These are phyloP conservation scores for Aspergillus sp. DNA, from an alignment of 2,329 filamentous ascomycete species.

Conservation along the genomic window DNA sequence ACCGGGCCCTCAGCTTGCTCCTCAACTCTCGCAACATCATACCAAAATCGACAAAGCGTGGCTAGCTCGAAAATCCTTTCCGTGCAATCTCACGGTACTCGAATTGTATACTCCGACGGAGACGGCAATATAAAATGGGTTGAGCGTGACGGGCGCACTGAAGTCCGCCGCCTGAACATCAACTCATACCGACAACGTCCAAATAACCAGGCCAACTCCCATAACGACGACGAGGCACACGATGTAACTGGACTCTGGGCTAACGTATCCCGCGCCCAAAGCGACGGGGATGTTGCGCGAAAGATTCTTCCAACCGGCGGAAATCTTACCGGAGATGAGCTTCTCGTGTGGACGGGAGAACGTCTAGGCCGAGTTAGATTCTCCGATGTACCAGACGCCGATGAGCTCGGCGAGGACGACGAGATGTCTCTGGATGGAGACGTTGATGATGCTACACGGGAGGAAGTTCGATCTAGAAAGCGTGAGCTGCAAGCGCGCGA, in stretches of 20 bases:
- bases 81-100: constrained; percentile 76
- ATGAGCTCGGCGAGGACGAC: constrained; percentile 39
- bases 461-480: constrained; percentile 31
- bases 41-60: constrained; percentile 81
- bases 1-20: constrained; percentile 25
- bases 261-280: constrained; percentile 54
- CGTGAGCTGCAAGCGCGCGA: constrained; percentile 37
- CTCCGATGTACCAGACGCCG: constrained; percentile 43
- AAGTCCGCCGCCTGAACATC: constrained; percentile 58
- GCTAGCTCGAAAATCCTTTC: constrained; percentile 78
- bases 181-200: constrained; percentile 41
- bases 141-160: constrained; percentile 71
- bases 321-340: constrained; percentile 57
- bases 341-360: constrained; percentile 87
- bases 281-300: constrained; percentile 68
- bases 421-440: constrained; percentile 29
- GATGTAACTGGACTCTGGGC: constrained; percentile 59
- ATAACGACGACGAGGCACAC: constrained; percentile 23
- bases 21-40: constrained; percentile 35
- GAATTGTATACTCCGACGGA: constrained; percentile 80
- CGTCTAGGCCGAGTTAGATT: constrained; percentile 72
- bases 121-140: constrained; percentile 86
- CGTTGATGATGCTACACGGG: constrained; percentile 25
- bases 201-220: background rate
- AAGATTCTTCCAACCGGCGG: constrained; percentile 68